Percentiles rank a stretch among this genome's conserved stretches.
Conservation (phyloP, 2,329 filamentous ascomycete species). For the Gnomoniopsis sp. region DNA sequence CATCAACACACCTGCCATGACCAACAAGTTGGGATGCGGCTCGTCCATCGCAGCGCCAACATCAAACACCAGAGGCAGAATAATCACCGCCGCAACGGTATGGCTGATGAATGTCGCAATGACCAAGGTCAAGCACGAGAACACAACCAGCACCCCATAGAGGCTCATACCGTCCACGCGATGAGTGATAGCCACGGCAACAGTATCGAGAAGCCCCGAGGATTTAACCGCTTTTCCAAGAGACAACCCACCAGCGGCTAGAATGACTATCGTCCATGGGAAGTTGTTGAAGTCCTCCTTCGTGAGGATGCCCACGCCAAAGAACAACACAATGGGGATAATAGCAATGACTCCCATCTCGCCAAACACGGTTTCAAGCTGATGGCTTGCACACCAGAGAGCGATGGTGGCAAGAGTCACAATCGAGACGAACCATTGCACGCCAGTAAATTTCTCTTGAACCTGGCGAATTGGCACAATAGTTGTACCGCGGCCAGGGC, state of each 20-base stretch:
- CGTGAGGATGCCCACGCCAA: slow-evolving; percentile 90
- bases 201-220: slow-evolving; percentile 85
- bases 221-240: slow-evolving; percentile 93
- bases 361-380: slow-evolving; percentile 82
- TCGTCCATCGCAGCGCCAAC: slow-evolving; percentile 83
- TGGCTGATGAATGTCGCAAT: slow-evolving; percentile 98
- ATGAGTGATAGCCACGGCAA: slow-evolving; percentile 73
- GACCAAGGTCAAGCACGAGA: slow-evolving; percentile 78
- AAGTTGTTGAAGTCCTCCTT: slow-evolving; percentile 99
- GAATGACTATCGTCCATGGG: slow-evolving; percentile 98
- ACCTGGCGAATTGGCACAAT: slow-evolving; percentile 90
- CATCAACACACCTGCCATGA: slow-evolving; percentile 95
- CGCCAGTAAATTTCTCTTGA: slow-evolving; percentile 80
- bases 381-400: slow-evolving; percentile 90
- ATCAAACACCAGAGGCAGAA: slow-evolving; percentile 83
- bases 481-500: slow-evolving; percentile 77
- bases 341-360: slow-evolving; percentile 99
- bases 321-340: slow-evolving; percentile 92
- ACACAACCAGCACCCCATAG: slow-evolving; percentile 83
- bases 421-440: slow-evolving; percentile 89
- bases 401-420: slow-evolving; percentile 82
- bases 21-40: slow-evolving; percentile 88
- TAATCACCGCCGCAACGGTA: slow-evolving; percentile 92
- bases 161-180: slow-evolving; percentile 74
- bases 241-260: slow-evolving; percentile 87